Base-by-base conservation (phyloP, 2,329 filamentous ascomycete species). In the Venturia carpophila region DNA sequence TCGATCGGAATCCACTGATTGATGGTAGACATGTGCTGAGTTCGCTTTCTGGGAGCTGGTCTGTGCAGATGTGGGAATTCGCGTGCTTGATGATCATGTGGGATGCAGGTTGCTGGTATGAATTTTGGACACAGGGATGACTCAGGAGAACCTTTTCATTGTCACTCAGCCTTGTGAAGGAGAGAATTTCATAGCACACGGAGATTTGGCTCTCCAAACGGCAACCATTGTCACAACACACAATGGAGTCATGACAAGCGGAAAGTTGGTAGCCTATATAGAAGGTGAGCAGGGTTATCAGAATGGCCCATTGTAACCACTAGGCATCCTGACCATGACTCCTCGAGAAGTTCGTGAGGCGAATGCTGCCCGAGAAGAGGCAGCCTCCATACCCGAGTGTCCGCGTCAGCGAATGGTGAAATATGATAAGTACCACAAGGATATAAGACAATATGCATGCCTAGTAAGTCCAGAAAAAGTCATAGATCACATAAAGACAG, bases 281-380 rank as follows among this genome's bases (percentile, higher is more conserved):
- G 13, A 5, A 5, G 10, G 47, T 13, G 15, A 52, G 21, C 47
- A 27, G 24, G 24, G 0, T 27, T 24, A 3, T 17, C 21, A 27
- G 21, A 3, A 5, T 17, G 10, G 5, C 1, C 13, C 10, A 52
- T 21, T 9, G 15, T 13, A 27, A 15, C 21, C 11, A 15, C 6
- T 27, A 15, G 9, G 2, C 47, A 52, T 9, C 5, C 11, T 24
- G 21, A 52, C 4, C 21, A 52, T 52, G 47, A 52, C 47, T 30
- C 47, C 47, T 15, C 24, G 47, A 52, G 21, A 52, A 21, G 21
- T 52, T 17, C 47, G 47, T 9, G 47, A 52, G n/a, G 47, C 47
- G 10, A 52, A 52, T 10, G 47, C 47, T 52, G 47, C 47, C 47
- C 47, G 47, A 52, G 47, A 27, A 52, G 47, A 52, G 47, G 21